A percentile compares a stretch with the other conserved stretches of the same genome.
phyloP scores from a whole-genome alignment of 495 filamentous ascomycete species.

The Penicilliopsis zonata region DNA sequence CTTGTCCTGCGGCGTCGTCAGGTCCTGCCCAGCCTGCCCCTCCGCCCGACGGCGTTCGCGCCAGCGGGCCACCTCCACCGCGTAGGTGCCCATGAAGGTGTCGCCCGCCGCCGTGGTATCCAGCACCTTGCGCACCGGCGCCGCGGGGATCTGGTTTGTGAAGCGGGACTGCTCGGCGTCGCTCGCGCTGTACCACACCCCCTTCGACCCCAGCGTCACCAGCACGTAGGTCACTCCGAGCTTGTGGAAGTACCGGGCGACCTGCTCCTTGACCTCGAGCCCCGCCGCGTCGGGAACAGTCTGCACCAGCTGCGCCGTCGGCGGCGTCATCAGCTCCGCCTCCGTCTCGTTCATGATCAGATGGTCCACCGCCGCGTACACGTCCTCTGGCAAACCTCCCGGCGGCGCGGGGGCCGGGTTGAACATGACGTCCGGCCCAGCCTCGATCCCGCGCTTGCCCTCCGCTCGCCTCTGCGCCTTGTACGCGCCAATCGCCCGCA shows the following conservation, averaged over 20 bases:
- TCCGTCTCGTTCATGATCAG: constrained; percentile 89
- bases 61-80: constrained; percentile 46
- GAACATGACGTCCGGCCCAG: constrained; percentile 48
- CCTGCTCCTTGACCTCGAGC: constrained; percentile 35
- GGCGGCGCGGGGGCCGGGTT: constrained; percentile 78
- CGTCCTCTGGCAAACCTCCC: constrained; percentile 47
- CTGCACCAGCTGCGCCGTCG: constrained; percentile 17
- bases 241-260: constrained; percentile 46
- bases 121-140: constrained; percentile 55
- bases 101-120: constrained; percentile 95
- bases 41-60: constrained; percentile 21
- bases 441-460: constrained; percentile 32
- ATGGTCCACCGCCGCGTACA: constrained; percentile 58
- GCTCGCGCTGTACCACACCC: constrained; percentile 46
- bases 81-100: constrained; percentile 85
- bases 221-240: constrained; percentile 65
- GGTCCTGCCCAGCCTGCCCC: constrained; percentile 20
- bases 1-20: constrained; percentile 30
- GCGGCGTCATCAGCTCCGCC: constrained; percentile 54
- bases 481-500: constrained; percentile 27
- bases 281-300: constrained; percentile 26
- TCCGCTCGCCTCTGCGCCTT: constrained; percentile 32
- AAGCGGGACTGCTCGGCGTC: constrained; percentile 26
- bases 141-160: constrained; percentile 34
- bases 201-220: constrained; percentile 72